These are phyloP conservation scores for Blastobotrys petasosporus DNA, from an alignment of 1,139 yeast species.

Conservation along the genomic window DNA sequence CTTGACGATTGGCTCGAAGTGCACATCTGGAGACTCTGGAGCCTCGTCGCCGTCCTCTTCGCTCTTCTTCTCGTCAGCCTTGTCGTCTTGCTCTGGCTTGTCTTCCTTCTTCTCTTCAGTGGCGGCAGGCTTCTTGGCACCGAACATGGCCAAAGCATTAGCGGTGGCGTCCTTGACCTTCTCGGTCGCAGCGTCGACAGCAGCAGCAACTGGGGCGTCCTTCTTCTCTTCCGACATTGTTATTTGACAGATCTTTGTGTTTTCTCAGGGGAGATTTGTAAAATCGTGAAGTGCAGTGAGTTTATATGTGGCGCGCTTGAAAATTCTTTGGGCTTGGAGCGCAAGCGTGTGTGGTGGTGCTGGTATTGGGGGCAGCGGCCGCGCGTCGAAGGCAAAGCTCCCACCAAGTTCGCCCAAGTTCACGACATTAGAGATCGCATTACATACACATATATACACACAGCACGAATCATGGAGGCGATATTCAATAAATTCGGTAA, in stretches of 20 bases:
- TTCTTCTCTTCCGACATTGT: conserved; percentile 16
- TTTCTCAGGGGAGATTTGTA: conserved; percentile 1
- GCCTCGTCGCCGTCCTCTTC: conserved; percentile 43
- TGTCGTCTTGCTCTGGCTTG: conserved; percentile 28
- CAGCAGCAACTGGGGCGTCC: conserved; percentile 17
- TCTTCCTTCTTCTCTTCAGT: conserved; percentile 18
- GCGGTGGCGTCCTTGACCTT: conserved; percentile 5
- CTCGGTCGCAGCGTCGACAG: conserved; percentile 7
- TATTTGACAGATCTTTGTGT: background rate
- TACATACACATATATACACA: background rate
- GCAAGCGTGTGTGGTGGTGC: background rate
- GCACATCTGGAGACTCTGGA: conserved; percentile 89
- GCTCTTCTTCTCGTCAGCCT: conserved; percentile 27
- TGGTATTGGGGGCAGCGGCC: too few relatives aligned
- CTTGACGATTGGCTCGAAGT: conserved; percentile 93
- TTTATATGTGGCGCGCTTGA: too few relatives aligned
- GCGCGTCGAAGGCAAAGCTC: too few relatives aligned
- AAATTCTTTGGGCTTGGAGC: background rate
- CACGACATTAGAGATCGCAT: background rate
- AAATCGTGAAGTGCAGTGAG: background rate
- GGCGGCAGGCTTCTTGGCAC: conserved; percentile 24
- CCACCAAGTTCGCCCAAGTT: background rate
- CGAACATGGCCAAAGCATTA: conserved; percentile 15
- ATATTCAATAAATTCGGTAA: conserved; percentile 7
- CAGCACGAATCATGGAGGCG: conserved; percentile 8